A percentile compares a stretch with the other conserved stretches of the same genome.
Conservation (phyloP, 1,139 yeast species). For the Yamadazyma atlantica region DNA sequence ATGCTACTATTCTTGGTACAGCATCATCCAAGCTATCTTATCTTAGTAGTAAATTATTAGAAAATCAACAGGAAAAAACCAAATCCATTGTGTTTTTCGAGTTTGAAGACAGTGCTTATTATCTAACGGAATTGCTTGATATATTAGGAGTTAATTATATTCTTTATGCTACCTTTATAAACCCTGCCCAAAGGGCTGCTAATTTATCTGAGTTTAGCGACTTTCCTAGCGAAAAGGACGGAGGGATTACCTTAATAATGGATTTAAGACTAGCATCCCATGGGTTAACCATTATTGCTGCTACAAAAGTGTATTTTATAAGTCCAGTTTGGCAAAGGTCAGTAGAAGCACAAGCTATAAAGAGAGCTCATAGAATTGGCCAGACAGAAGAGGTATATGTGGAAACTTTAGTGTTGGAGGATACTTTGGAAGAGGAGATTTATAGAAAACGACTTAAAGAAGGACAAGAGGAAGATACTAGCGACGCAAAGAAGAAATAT, state of each 20-base stretch:
- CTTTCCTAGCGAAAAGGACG: constrained; percentile 30
- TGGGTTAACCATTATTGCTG: constrained; percentile 67
- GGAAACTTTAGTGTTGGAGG: constrained; percentile 62
- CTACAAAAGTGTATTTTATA: constrained; percentile 65
- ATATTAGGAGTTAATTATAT: constrained; percentile 58
- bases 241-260: constrained; percentile 60
- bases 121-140: constrained; percentile 63
- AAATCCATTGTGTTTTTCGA: constrained; percentile 69
- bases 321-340: constrained; percentile 72
- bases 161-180: constrained; percentile 62
- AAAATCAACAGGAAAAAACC: constrained; percentile 42
- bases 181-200: constrained; percentile 48
- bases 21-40: constrained; percentile 64
- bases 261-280: constrained; percentile 68
- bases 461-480: constrained; percentile 14
- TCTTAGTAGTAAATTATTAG: constrained; percentile 51
- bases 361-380: constrained; percentile 73
- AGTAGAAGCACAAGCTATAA: constrained; percentile 70
- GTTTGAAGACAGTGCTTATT: constrained; percentile 69
- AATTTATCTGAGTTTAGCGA: constrained; percentile 53
- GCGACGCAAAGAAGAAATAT: constrained; percentile 23
- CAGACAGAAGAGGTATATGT: constrained; percentile 53
- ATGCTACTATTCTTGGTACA: constrained; percentile 52
- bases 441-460: constrained; percentile 37
- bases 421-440: constrained; percentile 68